phyloP scores from a whole-genome alignment of 805 yeast species.

The Starmerella tilneyi region DNA sequence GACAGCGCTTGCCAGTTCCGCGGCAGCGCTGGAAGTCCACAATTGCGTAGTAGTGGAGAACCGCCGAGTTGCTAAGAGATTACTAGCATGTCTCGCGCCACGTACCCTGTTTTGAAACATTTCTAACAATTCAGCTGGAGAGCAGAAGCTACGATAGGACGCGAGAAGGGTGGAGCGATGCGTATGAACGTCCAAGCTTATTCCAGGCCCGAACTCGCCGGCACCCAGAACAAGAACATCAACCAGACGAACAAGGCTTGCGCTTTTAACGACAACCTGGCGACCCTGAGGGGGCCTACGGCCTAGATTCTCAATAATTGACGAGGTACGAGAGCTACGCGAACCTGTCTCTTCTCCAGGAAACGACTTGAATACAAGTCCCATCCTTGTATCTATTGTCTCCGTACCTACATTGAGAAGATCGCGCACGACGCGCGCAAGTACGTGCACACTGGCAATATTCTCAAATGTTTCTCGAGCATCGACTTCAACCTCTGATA shows the following conservation, averaged over 20 bases:
- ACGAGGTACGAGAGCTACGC: conserved; percentile 33
- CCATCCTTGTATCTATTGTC: conserved; percentile 45
- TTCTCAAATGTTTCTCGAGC: conserved; percentile 31
- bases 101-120: conserved; percentile 46
- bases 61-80: background rate
- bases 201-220: conserved; percentile 40
- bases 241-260: conserved; percentile 62
- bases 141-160: conserved; percentile 55
- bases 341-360: conserved; percentile 29
- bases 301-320: conserved; percentile 38
- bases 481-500: conserved; percentile 37
- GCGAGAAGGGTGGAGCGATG: conserved; percentile 61
- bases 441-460: conserved; percentile 35
- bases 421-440: conserved; percentile 51
- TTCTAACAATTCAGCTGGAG: conserved; percentile 44
- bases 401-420: conserved; percentile 51
- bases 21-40: conserved; percentile 12
- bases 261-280: conserved; percentile 50
- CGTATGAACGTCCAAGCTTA: conserved; percentile 50
- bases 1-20: conserved; percentile 26
- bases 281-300: conserved; percentile 26
- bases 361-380: conserved; percentile 50
- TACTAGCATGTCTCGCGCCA: conserved; percentile 54
- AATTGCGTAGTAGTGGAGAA: background rate
- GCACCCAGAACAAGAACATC: conserved; percentile 71